Evolutionary conservation across 2,329 filamentous ascomycete genomes (phyloP), one percentile per base, ranked within the genome.

Genomic region (Furcasterigmium sp.): DNA sequence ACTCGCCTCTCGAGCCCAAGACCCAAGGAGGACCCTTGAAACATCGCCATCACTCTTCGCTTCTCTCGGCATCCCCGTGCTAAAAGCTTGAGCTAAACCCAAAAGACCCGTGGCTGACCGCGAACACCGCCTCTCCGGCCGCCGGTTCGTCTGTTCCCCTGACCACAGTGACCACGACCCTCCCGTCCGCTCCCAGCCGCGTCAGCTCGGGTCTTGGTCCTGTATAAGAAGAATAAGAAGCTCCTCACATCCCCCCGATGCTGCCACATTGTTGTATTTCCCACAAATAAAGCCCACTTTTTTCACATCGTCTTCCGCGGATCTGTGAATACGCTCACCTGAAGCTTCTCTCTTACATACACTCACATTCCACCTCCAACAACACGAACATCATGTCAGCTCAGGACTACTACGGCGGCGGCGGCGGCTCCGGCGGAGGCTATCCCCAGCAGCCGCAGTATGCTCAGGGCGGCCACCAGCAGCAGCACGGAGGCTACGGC

Each of bases 341-440:
- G 25, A n/a, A 3, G 23, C 6, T 11, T 10, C 2, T n/a, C 41
- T 21, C 23, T 3, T n/a, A 19, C 4, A 37, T 14, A 39, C 25
- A 26, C 17, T 8, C 28, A 28, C 37, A 42, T 28, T 26, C 14
- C 15, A 17, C 7, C 23, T 29, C 8, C 9, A 15, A 39, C 25
- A 17, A 5, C 37, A 18, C 21, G 13, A 39, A 19, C 17, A 40
- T 19, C 20, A 56, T 56, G 54, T 55, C 54, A 23, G 53, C 54
- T 10, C 37, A 48, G 45, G 51, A 54, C 10, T 56, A 55, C 35
- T 56, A 56, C 43, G 46, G 46, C 44, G 37, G 42, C 34, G 29
- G 43, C 39, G 42, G 44, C 14, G 9, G 35, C 39, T 35, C n/a
- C 23, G 18, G 39, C 15, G 28, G 41, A 15, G 41, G 44, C 38